A percentile compares a stretch with the other conserved stretches of the same genome.
phyloP scores from a whole-genome alignment of 805 yeast genomes.

The Teunomyces stri region DNA sequence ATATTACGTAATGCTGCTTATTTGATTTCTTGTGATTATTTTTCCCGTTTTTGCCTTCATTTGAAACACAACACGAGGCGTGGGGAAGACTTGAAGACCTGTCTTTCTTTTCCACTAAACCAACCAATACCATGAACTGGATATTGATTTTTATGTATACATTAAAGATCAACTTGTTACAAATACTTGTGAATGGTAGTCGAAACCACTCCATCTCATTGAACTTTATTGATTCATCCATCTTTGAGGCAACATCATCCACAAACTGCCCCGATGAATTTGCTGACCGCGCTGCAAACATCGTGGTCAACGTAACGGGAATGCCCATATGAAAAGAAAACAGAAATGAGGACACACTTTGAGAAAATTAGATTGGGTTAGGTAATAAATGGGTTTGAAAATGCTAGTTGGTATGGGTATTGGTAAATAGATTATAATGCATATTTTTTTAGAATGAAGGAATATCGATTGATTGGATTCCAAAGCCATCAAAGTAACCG shows the following conservation, averaged over 20 bases:
- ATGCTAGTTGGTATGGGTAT: not conserved
- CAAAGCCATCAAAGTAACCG: constrained; percentile 26
- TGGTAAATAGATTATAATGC: not conserved
- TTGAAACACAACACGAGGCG: not conserved
- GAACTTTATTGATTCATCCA: constrained; percentile 33
- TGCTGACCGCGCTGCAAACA: constrained; percentile 19
- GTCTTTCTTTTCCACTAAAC: not conserved
- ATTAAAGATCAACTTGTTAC: constrained; percentile 37
- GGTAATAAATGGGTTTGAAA: not conserved
- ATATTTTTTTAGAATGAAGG: not conserved
- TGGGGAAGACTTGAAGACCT: not conserved
- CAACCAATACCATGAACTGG: constrained; percentile 28
- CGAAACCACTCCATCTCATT: constrained; percentile 31
- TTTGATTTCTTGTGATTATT: not conserved
- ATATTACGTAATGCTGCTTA: not conserved
- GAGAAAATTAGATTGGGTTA: not conserved
- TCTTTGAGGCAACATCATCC: constrained; percentile 26
- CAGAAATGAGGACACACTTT: too few relatives aligned
- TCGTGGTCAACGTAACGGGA: constrained; percentile 30
- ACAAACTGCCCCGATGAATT: constrained; percentile 23
- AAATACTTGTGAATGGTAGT: constrained; percentile 31
- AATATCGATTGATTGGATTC: constrained; percentile 8
- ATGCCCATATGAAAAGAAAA: constrained; percentile 17
- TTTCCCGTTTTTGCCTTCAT: not conserved
- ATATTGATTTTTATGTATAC: constrained; percentile 32